phyloP scores from a whole-genome alignment of 441 rosid genomes.

The Raphanus hybrid region DNA sequence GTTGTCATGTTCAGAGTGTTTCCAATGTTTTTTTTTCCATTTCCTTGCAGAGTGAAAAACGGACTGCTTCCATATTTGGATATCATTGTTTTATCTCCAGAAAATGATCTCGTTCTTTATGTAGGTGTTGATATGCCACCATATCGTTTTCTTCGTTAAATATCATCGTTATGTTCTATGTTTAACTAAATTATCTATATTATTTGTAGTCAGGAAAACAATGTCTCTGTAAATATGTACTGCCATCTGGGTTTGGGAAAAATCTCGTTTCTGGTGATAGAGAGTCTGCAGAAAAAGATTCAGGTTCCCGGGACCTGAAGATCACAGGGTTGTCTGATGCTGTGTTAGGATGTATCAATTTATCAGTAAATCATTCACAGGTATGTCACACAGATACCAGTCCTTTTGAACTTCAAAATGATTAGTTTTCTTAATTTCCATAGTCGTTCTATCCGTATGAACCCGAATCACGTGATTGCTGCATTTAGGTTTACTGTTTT shows the following conservation, averaged over 20 bases:
- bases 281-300: background rate
- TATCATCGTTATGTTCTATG: slow-evolving; percentile 4
- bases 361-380: background rate
- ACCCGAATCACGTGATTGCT: background rate
- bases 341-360: background rate
- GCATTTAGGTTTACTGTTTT: background rate
- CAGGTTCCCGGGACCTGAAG: background rate
- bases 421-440: background rate
- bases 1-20: slow-evolving; percentile 10
- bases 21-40: no score
- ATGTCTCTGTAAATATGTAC: background rate
- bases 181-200: slow-evolving; percentile 6
- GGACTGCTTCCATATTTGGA: slow-evolving; percentile 78
- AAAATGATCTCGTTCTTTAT: slow-evolving; percentile 78
- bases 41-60: slow-evolving; percentile 64
- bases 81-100: slow-evolving; percentile 87
- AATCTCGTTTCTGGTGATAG: background rate
- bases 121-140: slow-evolving; percentile 58
- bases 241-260: background rate
- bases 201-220: background rate
- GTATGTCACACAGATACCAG: background rate
- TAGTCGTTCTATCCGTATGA: background rate
- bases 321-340: background rate
- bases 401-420: background rate
- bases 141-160: slow-evolving; percentile 3